Base-by-base conservation (phyloP, 352 stramenopile genomes). In the Chrysophaeum taylorii region DNA sequence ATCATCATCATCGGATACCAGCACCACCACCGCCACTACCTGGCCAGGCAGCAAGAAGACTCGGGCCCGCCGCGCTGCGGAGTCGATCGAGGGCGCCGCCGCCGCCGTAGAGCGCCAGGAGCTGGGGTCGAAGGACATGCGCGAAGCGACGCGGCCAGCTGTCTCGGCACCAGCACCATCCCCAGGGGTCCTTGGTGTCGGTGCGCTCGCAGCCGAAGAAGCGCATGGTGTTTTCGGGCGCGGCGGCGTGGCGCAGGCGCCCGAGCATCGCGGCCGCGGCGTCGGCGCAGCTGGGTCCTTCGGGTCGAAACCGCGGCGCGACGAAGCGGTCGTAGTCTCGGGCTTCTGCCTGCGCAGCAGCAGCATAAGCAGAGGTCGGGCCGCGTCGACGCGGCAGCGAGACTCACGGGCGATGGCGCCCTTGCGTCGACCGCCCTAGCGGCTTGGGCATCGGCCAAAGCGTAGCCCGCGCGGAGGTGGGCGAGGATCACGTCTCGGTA, bases 141-240 rank as follows among this genome's bases (percentile, higher is more conserved):
- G 57, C 57, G 4, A 16, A 45, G 12, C 33, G 9, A 1, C 7
- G 33, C 1, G 57, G 57, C 35, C 33, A 21, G 33, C 27, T n/a
- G 57, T 66, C 57, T 31, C 15, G 33, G 57, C 57, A 66, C 33
- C 35, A 66, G 57, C 57, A 66, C 57, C 57, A 66, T 16, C 57
- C 57, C 14, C 15, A 66, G 14, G 36, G 7, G 57, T 48, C 23
- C 33, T 45, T n/a, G 31, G 29, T 36, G 23, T 18, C 7, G 45
- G 14, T 23, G 18, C 2, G 2, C 23, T 66, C 57, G 57, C 57
- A 66, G 33, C 1, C 4, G 14, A 35, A 66, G 57, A 45, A 2
- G 33, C 57, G 14, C 31, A 7, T 42, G 15, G 7, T 62, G n/a
- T 31, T 37, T 37, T 14, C 50, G 45, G 45, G 18, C 45, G 9